Percentiles rank a stretch among this genome's conserved stretches.
These are phyloP conservation scores for Coemansia erecta DNA, from an alignment of 192 early-diverging fungal species.

Conservation along the genomic window DNA sequence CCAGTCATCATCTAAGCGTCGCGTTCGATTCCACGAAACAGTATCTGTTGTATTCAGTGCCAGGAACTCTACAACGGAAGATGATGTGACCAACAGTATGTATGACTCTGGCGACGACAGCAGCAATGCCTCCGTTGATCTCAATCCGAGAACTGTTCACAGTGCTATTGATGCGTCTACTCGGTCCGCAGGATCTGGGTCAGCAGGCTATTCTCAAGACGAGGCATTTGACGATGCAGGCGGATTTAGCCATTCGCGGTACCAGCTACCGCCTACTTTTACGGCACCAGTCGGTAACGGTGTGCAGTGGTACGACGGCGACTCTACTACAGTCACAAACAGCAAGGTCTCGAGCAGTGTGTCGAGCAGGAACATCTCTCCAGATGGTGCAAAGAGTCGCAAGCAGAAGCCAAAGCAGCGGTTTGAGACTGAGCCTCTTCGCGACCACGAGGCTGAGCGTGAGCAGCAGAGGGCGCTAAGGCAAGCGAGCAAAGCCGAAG, in stretches of 20 bases:
- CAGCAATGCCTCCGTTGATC: constrained; percentile 36
- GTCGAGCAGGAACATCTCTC: constrained; percentile 37
- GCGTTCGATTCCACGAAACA: constrained; percentile 48
- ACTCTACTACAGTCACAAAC: constrained; percentile 6
- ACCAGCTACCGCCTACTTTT: constrained; percentile 21
- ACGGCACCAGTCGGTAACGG: not conserved
- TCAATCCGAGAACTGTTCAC: constrained; percentile 1
- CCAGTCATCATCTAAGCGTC: constrained; percentile 48
- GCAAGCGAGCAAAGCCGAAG: not conserved
- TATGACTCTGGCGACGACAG: constrained; percentile 45
- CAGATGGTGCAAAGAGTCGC: constrained; percentile 22
- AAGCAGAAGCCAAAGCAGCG: constrained; percentile 29
- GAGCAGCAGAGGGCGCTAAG: constrained; percentile 20
- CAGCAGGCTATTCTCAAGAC: constrained; percentile 10
- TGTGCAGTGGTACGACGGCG: constrained; percentile 14
- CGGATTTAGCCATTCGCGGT: constrained; percentile 19
- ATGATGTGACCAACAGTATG: constrained; percentile 9
- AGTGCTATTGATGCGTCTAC: not conserved
- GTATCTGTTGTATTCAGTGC: constrained; percentile 49
- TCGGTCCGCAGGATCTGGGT: not conserved
- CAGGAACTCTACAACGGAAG: constrained; percentile 18
- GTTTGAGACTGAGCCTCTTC: constrained; percentile 47
- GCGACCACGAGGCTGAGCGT: constrained; percentile 52
- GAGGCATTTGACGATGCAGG: constrained; percentile 41
- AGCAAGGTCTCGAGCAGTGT: constrained; percentile 26